Evolutionary conservation across 176 grass and related monocot genomes (phyloP).

Genomic region (Carex cristatella): DNA sequence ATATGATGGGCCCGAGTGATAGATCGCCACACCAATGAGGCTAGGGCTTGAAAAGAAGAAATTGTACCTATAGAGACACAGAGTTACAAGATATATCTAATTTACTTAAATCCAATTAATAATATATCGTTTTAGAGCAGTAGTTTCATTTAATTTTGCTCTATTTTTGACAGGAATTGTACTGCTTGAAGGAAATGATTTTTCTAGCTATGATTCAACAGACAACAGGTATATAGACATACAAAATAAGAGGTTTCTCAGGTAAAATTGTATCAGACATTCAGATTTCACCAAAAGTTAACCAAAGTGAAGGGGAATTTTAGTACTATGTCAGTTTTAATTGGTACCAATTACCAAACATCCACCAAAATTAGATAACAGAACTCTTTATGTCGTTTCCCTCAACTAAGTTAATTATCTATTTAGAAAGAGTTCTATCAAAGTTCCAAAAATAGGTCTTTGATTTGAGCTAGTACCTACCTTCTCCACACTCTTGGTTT

Average conservation of each 20-base stretch:
- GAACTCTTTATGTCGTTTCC: too few species aligned
- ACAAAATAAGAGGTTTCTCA: background rate
- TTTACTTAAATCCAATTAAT: background rate
- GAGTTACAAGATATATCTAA: background rate
- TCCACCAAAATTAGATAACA: too few species aligned
- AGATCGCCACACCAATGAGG: constrained; percentile 47
- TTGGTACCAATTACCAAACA: too few species aligned
- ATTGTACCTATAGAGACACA: background rate
- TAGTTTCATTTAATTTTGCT: background rate
- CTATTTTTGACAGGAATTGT: background rate
- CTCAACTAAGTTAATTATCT: too few species aligned
- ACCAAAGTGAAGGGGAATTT: background rate
- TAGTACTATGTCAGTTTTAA: background rate
- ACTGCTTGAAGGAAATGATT: background rate
- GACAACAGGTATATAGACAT: background rate
- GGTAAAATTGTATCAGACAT: background rate
- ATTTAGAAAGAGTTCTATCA: background rate
- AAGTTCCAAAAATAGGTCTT: background rate
- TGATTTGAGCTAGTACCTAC: background rate
- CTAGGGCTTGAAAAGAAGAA: constrained; percentile 51
- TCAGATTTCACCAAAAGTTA: background rate
- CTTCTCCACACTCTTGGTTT: constrained; percentile 18
- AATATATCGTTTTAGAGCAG: background rate
- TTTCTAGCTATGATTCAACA: background rate
- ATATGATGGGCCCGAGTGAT: constrained; percentile 36